Percentiles rank a stretch among this genome's conserved stretches.
Conservation (phyloP, 495 filamentous ascomycete species). For the Aspergillus conjunctus region DNA sequence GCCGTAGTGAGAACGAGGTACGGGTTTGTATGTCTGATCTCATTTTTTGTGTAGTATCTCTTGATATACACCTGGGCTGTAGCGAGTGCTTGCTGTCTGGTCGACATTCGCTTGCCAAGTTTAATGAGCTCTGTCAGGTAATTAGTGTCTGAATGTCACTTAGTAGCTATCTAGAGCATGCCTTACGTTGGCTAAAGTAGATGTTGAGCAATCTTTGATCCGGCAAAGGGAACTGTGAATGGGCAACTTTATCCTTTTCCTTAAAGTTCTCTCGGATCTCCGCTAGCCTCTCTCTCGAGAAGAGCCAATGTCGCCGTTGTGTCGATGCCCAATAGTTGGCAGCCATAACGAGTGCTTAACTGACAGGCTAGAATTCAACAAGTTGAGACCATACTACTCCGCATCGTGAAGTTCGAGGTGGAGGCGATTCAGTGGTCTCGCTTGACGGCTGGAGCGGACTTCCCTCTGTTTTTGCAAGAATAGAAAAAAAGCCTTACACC, state of each 20-base stretch:
- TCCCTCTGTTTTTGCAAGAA: too few species aligned
- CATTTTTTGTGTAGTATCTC: constrained; percentile 88
- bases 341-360: constrained; percentile 62
- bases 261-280: constrained; percentile 72
- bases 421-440: not conserved
- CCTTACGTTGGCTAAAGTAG: constrained; percentile 85
- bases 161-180: not conserved
- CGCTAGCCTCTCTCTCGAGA: constrained; percentile 74
- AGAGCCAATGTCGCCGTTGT: constrained; percentile 87
- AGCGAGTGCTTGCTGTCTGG: constrained; percentile 89
- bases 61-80: constrained; percentile 95
- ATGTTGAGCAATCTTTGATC: constrained; percentile 82
- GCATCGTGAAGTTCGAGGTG: not conserved
- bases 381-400: not conserved
- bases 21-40: constrained; percentile 90
- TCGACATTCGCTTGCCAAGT: constrained; percentile 72
- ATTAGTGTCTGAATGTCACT: constrained; percentile 9
- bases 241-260: constrained; percentile 66
- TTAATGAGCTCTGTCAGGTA: constrained; percentile 68
- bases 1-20: constrained; percentile 90
- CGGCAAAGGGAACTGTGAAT: constrained; percentile 79
- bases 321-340: constrained; percentile 97
- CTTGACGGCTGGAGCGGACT: too few species aligned
- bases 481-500: too few species aligned
- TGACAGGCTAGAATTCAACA: not conserved